A percentile compares a stretch with the other conserved stretches of the same genome.
These are phyloP conservation scores for Metarhizium sp. DNA, from an alignment of 2,329 filamentous ascomycete species.

Conservation along the genomic window DNA sequence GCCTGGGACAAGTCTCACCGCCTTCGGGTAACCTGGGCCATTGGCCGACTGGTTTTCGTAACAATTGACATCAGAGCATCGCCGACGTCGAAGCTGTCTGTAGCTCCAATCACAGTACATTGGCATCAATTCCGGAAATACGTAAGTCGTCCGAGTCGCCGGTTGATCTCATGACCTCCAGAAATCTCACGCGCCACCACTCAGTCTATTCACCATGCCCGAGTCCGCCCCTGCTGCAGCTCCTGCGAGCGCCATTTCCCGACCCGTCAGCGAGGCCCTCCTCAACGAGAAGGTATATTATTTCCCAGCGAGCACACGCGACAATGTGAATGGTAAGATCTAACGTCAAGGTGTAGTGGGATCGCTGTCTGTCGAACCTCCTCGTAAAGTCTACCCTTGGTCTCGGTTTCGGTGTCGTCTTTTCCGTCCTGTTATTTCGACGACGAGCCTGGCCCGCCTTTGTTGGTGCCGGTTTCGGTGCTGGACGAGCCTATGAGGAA, in stretches of 20 bases:
- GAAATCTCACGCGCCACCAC: conserved; percentile 4
- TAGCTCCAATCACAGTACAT: conserved; percentile 16
- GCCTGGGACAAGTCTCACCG: conserved; percentile 26
- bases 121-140: conserved; percentile 3
- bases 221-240: conserved; percentile 38
- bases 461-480: conserved; percentile 88
- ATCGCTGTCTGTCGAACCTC: conserved; percentile 94
- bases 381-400: conserved; percentile 95
- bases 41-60: conserved; percentile 28
- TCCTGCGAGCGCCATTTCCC: conserved; percentile 56
- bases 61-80: conserved; percentile 24
- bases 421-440: conserved; percentile 97
- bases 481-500: conserved; percentile 95
- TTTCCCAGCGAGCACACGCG: conserved; percentile 2
- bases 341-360: conserved; percentile 59
- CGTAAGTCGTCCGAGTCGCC: not conserved
- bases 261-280: conserved; percentile 93
- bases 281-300: conserved; percentile 90
- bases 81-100: conserved; percentile 17
- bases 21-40: conserved; percentile 27
- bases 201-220: conserved; percentile 35
- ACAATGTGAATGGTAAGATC: conserved; percentile 11
- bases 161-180: not conserved
- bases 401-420: conserved; percentile 94
- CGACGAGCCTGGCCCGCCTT: conserved; percentile 97